phyloP scores from a whole-genome alignment of 441 rosid genomes.

The Populus trichocarpa region DNA sequence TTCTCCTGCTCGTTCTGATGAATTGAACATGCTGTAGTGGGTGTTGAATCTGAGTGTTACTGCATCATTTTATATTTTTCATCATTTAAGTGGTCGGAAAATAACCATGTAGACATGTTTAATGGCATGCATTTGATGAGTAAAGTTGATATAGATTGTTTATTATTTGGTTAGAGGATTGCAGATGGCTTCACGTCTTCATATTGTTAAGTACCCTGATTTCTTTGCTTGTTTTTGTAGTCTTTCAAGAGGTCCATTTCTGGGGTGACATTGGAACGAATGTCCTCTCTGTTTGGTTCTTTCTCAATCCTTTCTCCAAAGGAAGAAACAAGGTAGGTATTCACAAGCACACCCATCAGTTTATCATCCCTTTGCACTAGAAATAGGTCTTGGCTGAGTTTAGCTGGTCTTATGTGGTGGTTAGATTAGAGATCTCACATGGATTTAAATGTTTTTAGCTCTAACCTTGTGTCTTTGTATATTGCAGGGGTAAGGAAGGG shows the following conservation, averaged over 20 bases:
- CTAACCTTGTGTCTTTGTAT: conserved; percentile 6
- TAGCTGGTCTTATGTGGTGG: neutral
- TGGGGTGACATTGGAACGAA: conserved; percentile 64
- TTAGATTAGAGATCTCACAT: neutral
- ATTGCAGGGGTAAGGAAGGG: conserved; percentile 51
- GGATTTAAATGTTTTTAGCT: conserved; percentile 2
- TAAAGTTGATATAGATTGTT: neutral
- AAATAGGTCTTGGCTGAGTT: neutral
- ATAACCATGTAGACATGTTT: neutral
- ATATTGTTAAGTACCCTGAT: neutral
- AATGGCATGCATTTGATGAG: too few relatives aligned
- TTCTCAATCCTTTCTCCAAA: conserved; percentile 48
- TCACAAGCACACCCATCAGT: conserved; percentile 3
- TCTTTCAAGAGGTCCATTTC: conserved; percentile 71
- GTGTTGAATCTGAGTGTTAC: neutral
- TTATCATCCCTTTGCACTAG: neutral
- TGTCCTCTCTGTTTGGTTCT: conserved; percentile 71
- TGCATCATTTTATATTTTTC: neutral
- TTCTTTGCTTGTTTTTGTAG: conserved; percentile 30
- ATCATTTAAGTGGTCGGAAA: neutral
- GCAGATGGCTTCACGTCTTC: neutral
- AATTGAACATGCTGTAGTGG: conserved; percentile 1
- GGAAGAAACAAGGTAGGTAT: conserved; percentile 60
- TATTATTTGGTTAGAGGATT: neutral
- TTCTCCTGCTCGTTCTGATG: conserved; percentile 6